Base-by-base conservation (phyloP, 352 stramenopile species). In the Pythium guiyangense region DNA sequence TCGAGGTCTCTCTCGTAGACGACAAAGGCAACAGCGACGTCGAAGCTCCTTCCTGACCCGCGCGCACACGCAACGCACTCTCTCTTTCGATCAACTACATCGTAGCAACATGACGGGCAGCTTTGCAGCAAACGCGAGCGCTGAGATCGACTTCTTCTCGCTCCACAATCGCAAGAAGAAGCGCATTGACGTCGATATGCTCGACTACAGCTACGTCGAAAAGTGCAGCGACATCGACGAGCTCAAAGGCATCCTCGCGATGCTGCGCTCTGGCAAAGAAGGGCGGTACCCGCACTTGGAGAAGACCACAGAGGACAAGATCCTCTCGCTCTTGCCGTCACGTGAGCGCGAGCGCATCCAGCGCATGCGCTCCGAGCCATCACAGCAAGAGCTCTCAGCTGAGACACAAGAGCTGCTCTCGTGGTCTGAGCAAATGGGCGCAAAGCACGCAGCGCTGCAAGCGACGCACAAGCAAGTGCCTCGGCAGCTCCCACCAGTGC, bases 181-280 rank as follows among this genome's bases (percentile, higher is more conserved):
- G 55, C 59, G 74, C 8, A 79, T 96, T 39, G 72, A 86, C 25
- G 74, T 96, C 57, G 84, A 95, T 29, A 93, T 95, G 77, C 71
- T 98, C 35, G 94, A 98, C 76, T 98, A 97, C 54, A 70, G 59
- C 27, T 97, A 95, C 67, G 88, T 98, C 20, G 73, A 83, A 27
- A 82, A 84, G 45, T 96, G 90, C 70, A 53, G 57, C 11, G 78
- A 97, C 65, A 18, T 92, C 37, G 72, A 95, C 34, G 76, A 96
- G 63, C 74, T 98, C 25, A 89, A 92, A 51, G 83, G 83, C 29
- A 92, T 98, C 39, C 65, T 98, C 29, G 70, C 70, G 18, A 67
- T 79, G 67, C 71, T 98, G 12, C 73, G 85, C 25, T 95, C 79
- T 3, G 93, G 92, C 10, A 96, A 96, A 58, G 83, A 97, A 74